Evolutionary conservation across 495 filamentous ascomycete species (phyloP).

Genomic region (Podospora pseudocomata): DNA sequence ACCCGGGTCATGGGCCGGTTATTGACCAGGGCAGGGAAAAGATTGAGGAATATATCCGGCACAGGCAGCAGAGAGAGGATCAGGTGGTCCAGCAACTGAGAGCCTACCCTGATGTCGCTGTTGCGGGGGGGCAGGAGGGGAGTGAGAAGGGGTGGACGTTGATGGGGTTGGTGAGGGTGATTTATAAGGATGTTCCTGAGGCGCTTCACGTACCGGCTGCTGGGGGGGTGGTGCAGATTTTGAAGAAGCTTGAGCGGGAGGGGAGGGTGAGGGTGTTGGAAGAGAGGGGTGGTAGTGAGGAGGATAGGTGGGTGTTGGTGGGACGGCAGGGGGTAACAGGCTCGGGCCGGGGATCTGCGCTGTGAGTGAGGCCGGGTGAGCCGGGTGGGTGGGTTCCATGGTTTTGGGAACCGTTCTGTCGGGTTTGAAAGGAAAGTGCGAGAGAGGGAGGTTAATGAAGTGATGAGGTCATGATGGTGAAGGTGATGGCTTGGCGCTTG

Average conservation of each 20-base stretch:
- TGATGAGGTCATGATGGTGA: not conserved
- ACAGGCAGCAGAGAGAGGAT: slow-evolving; percentile 73
- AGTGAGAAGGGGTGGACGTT: slow-evolving; percentile 62
- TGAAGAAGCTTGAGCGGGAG: slow-evolving; percentile 66
- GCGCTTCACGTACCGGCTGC: slow-evolving; percentile 70
- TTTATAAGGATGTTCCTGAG: slow-evolving; percentile 77
- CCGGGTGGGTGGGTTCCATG: not conserved
- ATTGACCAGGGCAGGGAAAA: slow-evolving; percentile 61
- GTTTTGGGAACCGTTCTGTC: not conserved
- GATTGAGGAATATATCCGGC: slow-evolving; percentile 76
- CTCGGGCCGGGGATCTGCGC: slow-evolving; percentile 29
- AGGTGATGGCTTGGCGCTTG: not conserved
- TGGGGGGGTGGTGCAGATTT: slow-evolving; percentile 61
- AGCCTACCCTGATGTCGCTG: slow-evolving; percentile 32
- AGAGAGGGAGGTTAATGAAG: not conserved
- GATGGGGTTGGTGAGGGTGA: slow-evolving; percentile 78
- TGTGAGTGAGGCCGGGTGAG: slow-evolving; percentile 30
- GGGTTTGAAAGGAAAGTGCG: not conserved
- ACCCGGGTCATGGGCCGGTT: slow-evolving; percentile 83
- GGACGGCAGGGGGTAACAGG: not conserved
- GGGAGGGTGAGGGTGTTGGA: slow-evolving; percentile 52
- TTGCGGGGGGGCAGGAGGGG: slow-evolving; percentile 39
- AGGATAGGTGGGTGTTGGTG: slow-evolving; percentile 51
- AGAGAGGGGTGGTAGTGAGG: slow-evolving; percentile 11
- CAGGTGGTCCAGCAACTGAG: slow-evolving; percentile 71